Percentiles rank a stretch among this genome's conserved stretches.
These are phyloP conservation scores for Dipodascopsis uninucleata DNA, from an alignment of 805 yeast species.

Conservation along the genomic window DNA sequence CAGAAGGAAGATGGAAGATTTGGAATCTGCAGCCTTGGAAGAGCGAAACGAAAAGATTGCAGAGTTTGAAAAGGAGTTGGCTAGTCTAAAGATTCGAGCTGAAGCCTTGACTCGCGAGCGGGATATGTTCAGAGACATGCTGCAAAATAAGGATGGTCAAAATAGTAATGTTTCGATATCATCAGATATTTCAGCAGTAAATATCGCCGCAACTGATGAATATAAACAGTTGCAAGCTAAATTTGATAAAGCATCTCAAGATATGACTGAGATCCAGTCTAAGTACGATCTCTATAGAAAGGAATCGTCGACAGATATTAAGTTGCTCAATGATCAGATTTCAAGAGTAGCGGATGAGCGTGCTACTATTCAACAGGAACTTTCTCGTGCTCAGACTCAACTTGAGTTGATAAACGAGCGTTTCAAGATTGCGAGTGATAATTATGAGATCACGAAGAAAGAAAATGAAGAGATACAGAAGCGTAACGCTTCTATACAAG, in stretches of 20 bases:
- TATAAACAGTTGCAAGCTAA: neutral
- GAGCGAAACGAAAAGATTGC: constrained; percentile 38
- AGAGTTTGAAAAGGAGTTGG: constrained; percentile 37
- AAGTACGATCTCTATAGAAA: constrained; percentile 40
- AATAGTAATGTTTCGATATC: no score
- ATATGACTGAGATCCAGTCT: constrained; percentile 26
- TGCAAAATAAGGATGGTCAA: constrained; percentile 8
- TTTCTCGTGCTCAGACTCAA: constrained; percentile 55
- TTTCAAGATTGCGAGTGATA: constrained; percentile 41
- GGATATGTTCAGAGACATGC: constrained; percentile 54
- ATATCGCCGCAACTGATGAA: constrained; percentile 3
- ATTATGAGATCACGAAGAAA: constrained; percentile 40
- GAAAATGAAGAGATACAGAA: constrained; percentile 48
- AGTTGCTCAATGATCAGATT: constrained; percentile 49
- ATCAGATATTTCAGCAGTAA: no score
- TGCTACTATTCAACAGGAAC: constrained; percentile 46
- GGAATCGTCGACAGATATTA: constrained; percentile 45
- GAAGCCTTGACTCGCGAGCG: constrained; percentile 60
- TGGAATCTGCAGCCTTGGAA: constrained; percentile 35
- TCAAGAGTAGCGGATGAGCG: constrained; percentile 41
- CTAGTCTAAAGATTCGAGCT: constrained; percentile 49
- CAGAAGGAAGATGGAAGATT: constrained; percentile 27
- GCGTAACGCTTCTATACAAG: constrained; percentile 43
- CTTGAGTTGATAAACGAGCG: constrained; percentile 53
- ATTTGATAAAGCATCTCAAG: constrained; percentile 10